Evolutionary conservation across 2,329 filamentous ascomycete genomes (phyloP), one percentile per base, ranked within the genome.

Genomic region (Ceratocystis cacaofunesta): DNA sequence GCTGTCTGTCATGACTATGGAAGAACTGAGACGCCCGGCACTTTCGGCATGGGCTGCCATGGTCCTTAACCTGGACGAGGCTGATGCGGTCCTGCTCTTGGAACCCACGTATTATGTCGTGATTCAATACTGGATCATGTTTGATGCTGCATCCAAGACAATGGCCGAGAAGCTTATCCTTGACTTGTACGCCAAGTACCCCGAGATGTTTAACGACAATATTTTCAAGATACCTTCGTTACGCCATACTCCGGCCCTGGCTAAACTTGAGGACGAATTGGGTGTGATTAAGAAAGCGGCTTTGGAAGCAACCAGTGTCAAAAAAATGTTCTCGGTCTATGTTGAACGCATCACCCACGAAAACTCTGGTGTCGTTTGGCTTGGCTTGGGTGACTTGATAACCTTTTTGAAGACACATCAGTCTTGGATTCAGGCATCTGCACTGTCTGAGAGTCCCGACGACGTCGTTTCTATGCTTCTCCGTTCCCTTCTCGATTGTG

Each of bases 31-130:
- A 68, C 81, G 90, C 68, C 79, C 85, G 36, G 89, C 91, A 1
- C 92, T 97, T 71, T 83, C 82, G 3, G 90, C 91, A 61, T 99
- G 94, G 94, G 81, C 84, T 30, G 81, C 85, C 7, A 85, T 99
- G 76, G 81, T 97, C 19, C 82, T 77, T 32, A 83, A 86, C 63
- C 80, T 97, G 61, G 86, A 87, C 8, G 85, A 86, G 66, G 87
- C 91, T 28, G 92, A 96, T 71, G 80, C 96, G 5, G 86, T 88
- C 69, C 80, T 84, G 30, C 80, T 96, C 46, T 78, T 97, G 7
- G 91, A 96, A 72, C 91, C 92, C 66, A 95, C 92, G 0, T 90
- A 97, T 69, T 91, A 92, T 64, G 84, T 96, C 50, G 85, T 97
- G 61, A 85, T 88, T 28, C 85, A 87, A 69, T 87, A 94, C 71